Base-by-base conservation (phyloP, 345 rosid genomes). In the Eutrema yunnanense region DNA sequence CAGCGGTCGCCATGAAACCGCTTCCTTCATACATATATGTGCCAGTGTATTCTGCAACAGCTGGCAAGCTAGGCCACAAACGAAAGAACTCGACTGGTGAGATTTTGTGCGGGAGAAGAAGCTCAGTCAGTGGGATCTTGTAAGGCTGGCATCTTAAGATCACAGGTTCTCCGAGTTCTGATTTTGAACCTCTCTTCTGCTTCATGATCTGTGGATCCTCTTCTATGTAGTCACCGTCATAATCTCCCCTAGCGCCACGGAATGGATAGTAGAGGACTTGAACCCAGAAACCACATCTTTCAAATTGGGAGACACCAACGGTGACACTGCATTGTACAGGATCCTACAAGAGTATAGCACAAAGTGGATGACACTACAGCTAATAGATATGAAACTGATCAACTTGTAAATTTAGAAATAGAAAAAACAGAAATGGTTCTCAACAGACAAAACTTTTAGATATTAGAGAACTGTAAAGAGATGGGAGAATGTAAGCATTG, bases 31-130 rank as follows among this genome's bases (percentile, higher is more conserved):
- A 95, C 36, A 77, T 79, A 67, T 89, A 95, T 26, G 96, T 88
- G 63, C 97, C 99, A 55, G 97, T 86, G 70, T 82, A 82, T 80
- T 95, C 97, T 54, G 87, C 90, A 57, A 90, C 82, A 48, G 97
- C 96, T 10, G 97, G 97, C 76, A 95, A 88, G 82, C 97, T 89
- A 65, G 99, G 97, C 99, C 99, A 95, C 56, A 95, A 84, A 49
- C 99, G 96, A 84, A 92, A 95, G 80, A 92, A 95, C 77, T 95
- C 99, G 1, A 92, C 97, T 1, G 99, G 97, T 40, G 99, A 95
- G 56, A 92, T 85, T 81, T 92, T 90, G 76, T 88, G 96, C 0
- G 97, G 99, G 85, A 87, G 84, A 56, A 94, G 97, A 72, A 94
- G 92, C 80, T 92, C 99, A 5, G 99, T 90, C 76, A 95, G 77